Evolutionary conservation across 2,329 filamentous ascomycete genomes (phyloP).

Genomic region (Endothia cerciana): DNA sequence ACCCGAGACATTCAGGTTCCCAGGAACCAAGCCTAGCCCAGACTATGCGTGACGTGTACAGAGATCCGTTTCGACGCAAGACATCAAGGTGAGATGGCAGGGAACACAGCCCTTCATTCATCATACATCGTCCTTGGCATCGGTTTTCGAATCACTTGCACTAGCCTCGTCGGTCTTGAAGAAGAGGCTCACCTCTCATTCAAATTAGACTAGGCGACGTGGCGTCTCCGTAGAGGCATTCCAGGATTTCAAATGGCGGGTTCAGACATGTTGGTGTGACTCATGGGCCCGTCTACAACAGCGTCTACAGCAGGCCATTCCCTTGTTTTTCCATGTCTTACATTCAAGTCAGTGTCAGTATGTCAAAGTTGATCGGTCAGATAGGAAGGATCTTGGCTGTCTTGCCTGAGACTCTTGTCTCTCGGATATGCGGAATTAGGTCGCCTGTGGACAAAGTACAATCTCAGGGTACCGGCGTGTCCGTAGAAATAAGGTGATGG

Average conservation of each 20-base stretch:
- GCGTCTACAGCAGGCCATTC: not conserved
- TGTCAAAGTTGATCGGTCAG: not conserved
- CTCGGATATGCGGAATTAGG: slow-evolving; percentile 11
- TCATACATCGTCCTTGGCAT: not conserved
- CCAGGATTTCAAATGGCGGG: not conserved
- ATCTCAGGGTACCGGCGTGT: too few species aligned
- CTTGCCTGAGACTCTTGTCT: slow-evolving; percentile 10
- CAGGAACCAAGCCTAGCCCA: not conserved
- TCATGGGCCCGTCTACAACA: not conserved
- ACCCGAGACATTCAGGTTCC: slow-evolving; percentile 3
- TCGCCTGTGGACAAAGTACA: not conserved
- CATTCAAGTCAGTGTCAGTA: slow-evolving; percentile 5
- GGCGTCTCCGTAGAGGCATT: not conserved
- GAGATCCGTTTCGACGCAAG: slow-evolving; percentile 19
- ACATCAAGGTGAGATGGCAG: slow-evolving; percentile 8
- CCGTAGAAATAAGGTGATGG: too few species aligned
- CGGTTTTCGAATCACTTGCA: not conserved
- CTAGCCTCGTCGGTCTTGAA: too few species aligned
- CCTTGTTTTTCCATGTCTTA: slow-evolving; percentile 8
- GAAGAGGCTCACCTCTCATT: not conserved
- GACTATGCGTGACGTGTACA: slow-evolving; percentile 22
- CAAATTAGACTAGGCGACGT: not conserved
- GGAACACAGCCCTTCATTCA: not conserved
- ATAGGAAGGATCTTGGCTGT: slow-evolving; percentile 11
- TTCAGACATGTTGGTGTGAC: not conserved